Percentiles rank a stretch among this genome's conserved stretches.
phyloP scores from a whole-genome alignment of 495 filamentous ascomycete species.

The Neurospora africana region DNA sequence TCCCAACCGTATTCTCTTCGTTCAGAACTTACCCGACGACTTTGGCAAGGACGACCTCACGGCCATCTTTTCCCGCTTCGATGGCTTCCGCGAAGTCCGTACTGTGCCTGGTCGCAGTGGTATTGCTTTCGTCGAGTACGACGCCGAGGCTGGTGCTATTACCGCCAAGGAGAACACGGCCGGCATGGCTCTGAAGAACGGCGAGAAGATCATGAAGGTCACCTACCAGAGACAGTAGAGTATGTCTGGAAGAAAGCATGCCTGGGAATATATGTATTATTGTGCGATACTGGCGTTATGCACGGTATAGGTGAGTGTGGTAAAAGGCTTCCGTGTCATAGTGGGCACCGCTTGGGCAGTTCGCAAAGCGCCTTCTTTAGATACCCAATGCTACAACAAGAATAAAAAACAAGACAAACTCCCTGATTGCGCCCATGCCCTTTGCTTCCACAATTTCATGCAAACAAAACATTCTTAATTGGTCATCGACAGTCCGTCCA shows the following conservation, averaged over 20 bases:
- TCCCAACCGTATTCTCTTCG: conserved; percentile 95
- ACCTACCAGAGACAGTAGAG: conserved; percentile 82
- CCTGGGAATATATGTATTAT: neutral
- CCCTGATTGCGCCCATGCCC: conserved; percentile 15
- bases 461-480: conserved; percentile 1
- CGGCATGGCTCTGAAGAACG: conserved; percentile 73
- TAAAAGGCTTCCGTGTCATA: neutral
- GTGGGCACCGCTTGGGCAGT: neutral
- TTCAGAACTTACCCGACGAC: conserved; percentile 85
- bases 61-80: conserved; percentile 76
- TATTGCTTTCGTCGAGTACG: conserved; percentile 96
- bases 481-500: neutral
- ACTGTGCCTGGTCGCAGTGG: conserved; percentile 76
- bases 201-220: conserved; percentile 57
- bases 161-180: conserved; percentile 90
- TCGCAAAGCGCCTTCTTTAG: neutral
- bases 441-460: neutral
- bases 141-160: conserved; percentile 79
- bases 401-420: conserved; percentile 9
- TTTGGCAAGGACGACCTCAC: conserved; percentile 70
- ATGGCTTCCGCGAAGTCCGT: conserved; percentile 89
- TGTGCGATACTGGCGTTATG: neutral
- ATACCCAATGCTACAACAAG: conserved; percentile 13
- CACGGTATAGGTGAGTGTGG: neutral
- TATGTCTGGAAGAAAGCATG: neutral